Conservation (phyloP, 2,329 filamentous ascomycete genomes). For the Fusarium equiseti region DNA sequence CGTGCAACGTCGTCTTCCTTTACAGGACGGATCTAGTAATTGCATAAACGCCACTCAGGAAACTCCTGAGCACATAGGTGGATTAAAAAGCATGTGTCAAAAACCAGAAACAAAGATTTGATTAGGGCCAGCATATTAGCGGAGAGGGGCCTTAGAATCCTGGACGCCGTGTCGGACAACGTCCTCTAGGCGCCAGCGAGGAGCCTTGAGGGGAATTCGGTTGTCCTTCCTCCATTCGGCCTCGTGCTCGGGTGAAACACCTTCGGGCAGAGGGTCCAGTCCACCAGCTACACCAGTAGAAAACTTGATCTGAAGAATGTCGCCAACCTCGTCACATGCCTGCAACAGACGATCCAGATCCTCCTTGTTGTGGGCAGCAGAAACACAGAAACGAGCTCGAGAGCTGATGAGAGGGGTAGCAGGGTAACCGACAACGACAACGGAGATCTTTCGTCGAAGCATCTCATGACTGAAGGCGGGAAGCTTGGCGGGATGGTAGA, state of each 20-base stretch:
- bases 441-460: constrained; percentile 96
- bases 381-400: constrained; percentile 94
- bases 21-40: constrained; percentile 42
- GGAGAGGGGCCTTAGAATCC: constrained; percentile 79
- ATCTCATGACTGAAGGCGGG: constrained; percentile 98
- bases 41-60: constrained; percentile 41
- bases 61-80: constrained; percentile 22
- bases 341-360: constrained; percentile 90
- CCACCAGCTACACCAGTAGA: constrained; percentile 96
- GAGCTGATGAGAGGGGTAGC: constrained; percentile 96
- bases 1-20: constrained; percentile 41
- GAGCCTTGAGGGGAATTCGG: constrained; percentile 77
- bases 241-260: constrained; percentile 78
- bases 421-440: constrained; percentile 97
- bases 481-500: constrained; percentile 99
- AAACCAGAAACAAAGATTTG: constrained; percentile 42
- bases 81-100: constrained; percentile 41
- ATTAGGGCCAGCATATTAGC: constrained; percentile 59
- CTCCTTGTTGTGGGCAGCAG: constrained; percentile 96
- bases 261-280: constrained; percentile 79
- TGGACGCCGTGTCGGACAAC: constrained; percentile 80
- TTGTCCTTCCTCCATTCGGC: constrained; percentile 72
- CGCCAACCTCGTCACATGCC: constrained; percentile 93
- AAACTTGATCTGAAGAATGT: constrained; percentile 94
- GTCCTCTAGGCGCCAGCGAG: constrained; percentile 87